Conservation (phyloP, 2,329 filamentous ascomycete species). For the Dactylellina haptotyla region DNA sequence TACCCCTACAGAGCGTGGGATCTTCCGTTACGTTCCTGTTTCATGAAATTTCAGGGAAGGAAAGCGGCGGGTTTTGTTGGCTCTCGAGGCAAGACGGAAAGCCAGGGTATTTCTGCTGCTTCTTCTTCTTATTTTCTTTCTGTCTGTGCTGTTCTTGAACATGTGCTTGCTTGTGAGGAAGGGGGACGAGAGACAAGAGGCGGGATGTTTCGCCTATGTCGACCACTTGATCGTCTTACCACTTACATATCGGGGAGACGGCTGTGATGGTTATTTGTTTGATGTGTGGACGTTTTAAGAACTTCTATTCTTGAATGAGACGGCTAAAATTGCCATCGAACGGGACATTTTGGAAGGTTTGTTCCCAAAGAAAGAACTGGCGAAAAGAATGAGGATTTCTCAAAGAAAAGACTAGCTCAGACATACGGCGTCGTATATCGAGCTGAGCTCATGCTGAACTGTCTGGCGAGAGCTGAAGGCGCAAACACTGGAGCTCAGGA, state of each 20-base stretch:
- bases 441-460: neutral
- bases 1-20: slow-evolving; percentile 6
- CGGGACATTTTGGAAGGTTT: neutral
- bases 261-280: neutral
- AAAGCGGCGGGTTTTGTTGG: slow-evolving; percentile 6
- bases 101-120: neutral
- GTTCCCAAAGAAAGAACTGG: no score
- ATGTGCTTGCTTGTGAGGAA: neutral
- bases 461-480: slow-evolving; percentile 6
- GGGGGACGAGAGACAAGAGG: neutral
- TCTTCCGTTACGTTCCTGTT: slow-evolving; percentile 20
- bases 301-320: slow-evolving; percentile 2
- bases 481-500: slow-evolving; percentile 16
- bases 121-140: neutral
- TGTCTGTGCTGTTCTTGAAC: neutral
- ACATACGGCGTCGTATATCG: no score
- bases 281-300: slow-evolving; percentile 14
- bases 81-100: neutral
- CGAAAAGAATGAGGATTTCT: no score
- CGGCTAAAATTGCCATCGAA: slow-evolving; percentile 28
- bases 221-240: slow-evolving; percentile 16
- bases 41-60: slow-evolving; percentile 17
- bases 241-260: neutral
- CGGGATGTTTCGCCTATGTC: slow-evolving; percentile 34
- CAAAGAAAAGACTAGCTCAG: no score